Evolutionary conservation across 345 rosid species (phyloP), one percentile per base, ranked within the genome.

Genomic region (Pugionium dolabratum): DNA sequence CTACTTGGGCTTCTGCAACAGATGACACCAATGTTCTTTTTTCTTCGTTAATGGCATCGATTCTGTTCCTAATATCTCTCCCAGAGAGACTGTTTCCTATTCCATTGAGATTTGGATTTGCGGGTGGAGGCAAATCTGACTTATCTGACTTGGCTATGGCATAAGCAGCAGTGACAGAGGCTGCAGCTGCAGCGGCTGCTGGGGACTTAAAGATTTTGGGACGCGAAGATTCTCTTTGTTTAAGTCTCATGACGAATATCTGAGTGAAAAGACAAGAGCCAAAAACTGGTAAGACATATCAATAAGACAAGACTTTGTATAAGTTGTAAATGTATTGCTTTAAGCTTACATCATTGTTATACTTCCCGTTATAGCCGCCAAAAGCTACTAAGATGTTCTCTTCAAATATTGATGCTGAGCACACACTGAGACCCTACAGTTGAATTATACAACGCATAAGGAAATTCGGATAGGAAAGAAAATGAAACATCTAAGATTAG

Each of bases 121-220:
- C 69, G 26, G 77, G 56, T 66, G 71, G 79, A 18, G 80, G 73
- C 56, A 73, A 79, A 47, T 86, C 92, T 71, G 83, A 78, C 62
- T 76, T 85, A 58, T 90, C 97, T 65, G 95, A 81, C 80, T 90
- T 88, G 55, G 99, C 82, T 72, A 90, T 76, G 62, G 96, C 96
- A 77, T 90, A 90, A 7, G 99, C 99, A 72, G 97, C 96, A 58
- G 91, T 84, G 39, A 94, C 99, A 63, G 97, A 94, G 71, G 99
- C 97, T 3, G 97, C 96, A 3, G 97, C 99, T 1, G 97, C 98
- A 1, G 97, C 97, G 0, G 99, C 96, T 55, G 99, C 97, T 44
- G 97, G 93, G 47, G 99, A 94, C 81, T 80, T 85, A 42, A 81
- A 87, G 75, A 88, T 90, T 83, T 88, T 87, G 34, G 93, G 97